Evolutionary conservation across 2,329 filamentous ascomycete species (phyloP), one percentile per base, ranked within the genome.

Genomic region (Lecanicillium sp.): DNA sequence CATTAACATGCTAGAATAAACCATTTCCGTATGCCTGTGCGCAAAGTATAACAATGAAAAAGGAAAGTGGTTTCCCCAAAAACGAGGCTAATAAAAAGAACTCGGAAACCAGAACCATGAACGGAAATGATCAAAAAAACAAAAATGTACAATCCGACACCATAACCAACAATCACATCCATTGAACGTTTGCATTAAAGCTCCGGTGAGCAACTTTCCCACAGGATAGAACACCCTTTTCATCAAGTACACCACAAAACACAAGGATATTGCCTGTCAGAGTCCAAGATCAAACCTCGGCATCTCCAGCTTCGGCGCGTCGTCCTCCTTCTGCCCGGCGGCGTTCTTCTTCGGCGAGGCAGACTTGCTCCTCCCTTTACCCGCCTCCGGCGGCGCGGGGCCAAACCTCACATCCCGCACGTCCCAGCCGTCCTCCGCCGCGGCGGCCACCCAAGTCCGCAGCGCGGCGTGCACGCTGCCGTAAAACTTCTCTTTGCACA

Each of bases 401-500:
- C 87, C 87, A 64, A 85, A 88, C 44, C 90, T 76, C 20, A 97
- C 90, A 59, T 86, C 83, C 44, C 78, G 77, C 36, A 90, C 84
- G 43, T 89, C 81, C 91, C 93, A 98, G 38, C 81, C 87, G 65
- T 98, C 93, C 52, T 90, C 90, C 23, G 74, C 76, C 0, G 89
- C 90, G 1, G 91, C 93, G 0, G 84, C 84, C 15, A 96, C 86
- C 90, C 91, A 98, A 6, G 87, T 90, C 47, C 86, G 82, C 54
- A 97, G 73, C 2, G 84, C 89, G 57, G 91, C 88, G 63, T 98
- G 93, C 4, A 98, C 87, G 41, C 86, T 83, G 2, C 87, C 86
- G 63, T 98, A 97, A 64, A 97, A 95, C 65, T 97, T 97, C 67
- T 96, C 90, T 65, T 97, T 98, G 73, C 91, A 97, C 14, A 91